Evolutionary conservation across 306 rosid genomes (phyloP), one percentile per base, ranked within the genome.

Genomic region (Inga laurina): DNA sequence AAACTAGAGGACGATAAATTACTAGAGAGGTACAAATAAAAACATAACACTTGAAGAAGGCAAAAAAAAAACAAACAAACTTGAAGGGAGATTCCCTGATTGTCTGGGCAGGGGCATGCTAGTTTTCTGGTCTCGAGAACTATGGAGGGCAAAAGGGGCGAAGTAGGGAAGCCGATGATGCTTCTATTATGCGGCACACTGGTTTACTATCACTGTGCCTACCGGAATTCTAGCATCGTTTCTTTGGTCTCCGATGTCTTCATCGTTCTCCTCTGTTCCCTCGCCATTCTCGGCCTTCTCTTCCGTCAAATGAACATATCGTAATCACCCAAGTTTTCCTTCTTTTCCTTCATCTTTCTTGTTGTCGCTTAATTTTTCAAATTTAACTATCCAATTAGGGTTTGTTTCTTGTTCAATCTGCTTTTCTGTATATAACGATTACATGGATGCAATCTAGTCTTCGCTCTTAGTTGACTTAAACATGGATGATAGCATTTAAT

Each of bases 271-370:
- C 96, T 96, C 77, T 93, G 97, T 69, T 96, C 99, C 8, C 98
- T 96, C 85, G 99, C 99, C 81, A 93, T 96, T 82, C 93, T 96
- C 66, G 99, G 97, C 57, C 97, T 96, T 74, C 97, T 93, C 87
- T 96, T 93, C 75, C 97, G 97, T 57, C 97, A 93, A 51, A 82
- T 93, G 85, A 96, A 88, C 54, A 86, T 96, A 73, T 88, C 92
- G 72, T 76, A 48, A 16, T 43, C 22, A 1, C 9, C 13, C 22
- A 10, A 16, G 21, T 5, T 57, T 57, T 30, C 62, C 9, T 8
- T 15, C 22, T 18, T 48, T 32, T 5, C 3, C 7, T 32, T 4
- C 10, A 61, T 62, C 18, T 65, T 32, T 34, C 10, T 37, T 3
- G 3, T 8, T 76, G 43, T 59, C 32, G 39, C 66, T 54, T 57